Conservation (phyloP, 1,139 yeast genomes). For the Kodamaea arcana region DNA sequence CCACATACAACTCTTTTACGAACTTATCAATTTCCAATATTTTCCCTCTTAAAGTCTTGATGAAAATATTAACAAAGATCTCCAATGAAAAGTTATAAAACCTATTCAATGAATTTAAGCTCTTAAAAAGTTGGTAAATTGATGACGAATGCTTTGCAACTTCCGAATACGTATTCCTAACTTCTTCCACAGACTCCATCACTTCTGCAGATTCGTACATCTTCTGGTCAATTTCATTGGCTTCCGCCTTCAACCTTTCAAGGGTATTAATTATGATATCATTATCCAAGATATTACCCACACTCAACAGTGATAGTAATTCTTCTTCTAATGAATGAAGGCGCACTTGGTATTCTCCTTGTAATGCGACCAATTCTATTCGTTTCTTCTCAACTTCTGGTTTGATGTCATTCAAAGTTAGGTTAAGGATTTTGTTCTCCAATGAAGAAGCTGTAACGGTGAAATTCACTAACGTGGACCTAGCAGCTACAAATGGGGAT, state of each 20-base stretch:
- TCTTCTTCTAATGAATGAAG: constrained; percentile 58
- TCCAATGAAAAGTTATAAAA: constrained; percentile 60
- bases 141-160: constrained; percentile 54
- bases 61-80: constrained; percentile 41
- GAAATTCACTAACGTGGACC: constrained; percentile 66
- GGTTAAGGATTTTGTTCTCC: constrained; percentile 58
- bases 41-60: constrained; percentile 27
- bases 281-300: constrained; percentile 67
- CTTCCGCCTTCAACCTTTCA: constrained; percentile 62
- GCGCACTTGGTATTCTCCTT: constrained; percentile 55
- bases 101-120: constrained; percentile 37
- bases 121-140: constrained; percentile 44
- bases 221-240: constrained; percentile 51
- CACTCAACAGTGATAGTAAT: constrained; percentile 54
- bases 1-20: constrained; percentile 30
- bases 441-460: constrained; percentile 65
- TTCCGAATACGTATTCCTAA: constrained; percentile 44
- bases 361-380: constrained; percentile 47
- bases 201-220: constrained; percentile 52
- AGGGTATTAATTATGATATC: constrained; percentile 56
- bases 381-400: constrained; percentile 70
- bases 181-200: constrained; percentile 49
- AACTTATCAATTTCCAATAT: constrained; percentile 4
- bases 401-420: constrained; percentile 48
- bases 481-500: constrained; percentile 54